phyloP scores from a whole-genome alignment of 1,139 yeast genomes.

The Geotrichum cucujoidarum region DNA sequence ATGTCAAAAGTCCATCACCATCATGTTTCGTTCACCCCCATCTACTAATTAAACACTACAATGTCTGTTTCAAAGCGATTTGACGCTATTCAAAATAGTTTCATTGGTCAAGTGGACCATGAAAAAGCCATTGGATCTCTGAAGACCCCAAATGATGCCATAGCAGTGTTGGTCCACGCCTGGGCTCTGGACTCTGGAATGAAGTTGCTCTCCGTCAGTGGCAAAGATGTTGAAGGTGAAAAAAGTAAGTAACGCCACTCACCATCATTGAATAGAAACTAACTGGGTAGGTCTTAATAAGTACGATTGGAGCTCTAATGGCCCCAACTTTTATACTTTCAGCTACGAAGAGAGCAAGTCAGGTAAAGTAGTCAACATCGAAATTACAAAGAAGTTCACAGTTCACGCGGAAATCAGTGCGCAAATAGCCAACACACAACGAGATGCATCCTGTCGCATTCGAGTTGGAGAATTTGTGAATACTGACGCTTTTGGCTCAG shows the following conservation, averaged over 20 bases:
- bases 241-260: conserved; percentile 1
- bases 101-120: background rate
- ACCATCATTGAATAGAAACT: background rate
- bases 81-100: conserved; percentile 3
- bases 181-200: conserved; percentile 9
- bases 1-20: too few species aligned
- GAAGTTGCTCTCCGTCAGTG: conserved; percentile 4
- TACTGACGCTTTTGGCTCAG: background rate
- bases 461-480: conserved; percentile 1
- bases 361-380: conserved; percentile 2
- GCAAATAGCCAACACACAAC: conserved; percentile 1
- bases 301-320: conserved; percentile 11
- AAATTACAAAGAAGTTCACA: conserved; percentile 12
- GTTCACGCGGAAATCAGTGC: conserved; percentile 9
- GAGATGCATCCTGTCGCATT: conserved; percentile 6
- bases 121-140: background rate
- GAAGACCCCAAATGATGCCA: conserved; percentile 14
- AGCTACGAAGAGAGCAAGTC: conserved; percentile 2
- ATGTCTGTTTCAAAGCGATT: conserved; percentile 3
- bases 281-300: background rate
- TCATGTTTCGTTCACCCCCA: background rate
- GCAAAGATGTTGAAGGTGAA: conserved; percentile 1
- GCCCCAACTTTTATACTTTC: conserved; percentile 13
- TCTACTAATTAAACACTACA: background rate
- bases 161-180: conserved; percentile 11